Percentiles rank a stretch among this genome's conserved stretches.
Conservation (phyloP, 2,329 filamentous ascomycete species). For the Chaetothyriales sp. region DNA sequence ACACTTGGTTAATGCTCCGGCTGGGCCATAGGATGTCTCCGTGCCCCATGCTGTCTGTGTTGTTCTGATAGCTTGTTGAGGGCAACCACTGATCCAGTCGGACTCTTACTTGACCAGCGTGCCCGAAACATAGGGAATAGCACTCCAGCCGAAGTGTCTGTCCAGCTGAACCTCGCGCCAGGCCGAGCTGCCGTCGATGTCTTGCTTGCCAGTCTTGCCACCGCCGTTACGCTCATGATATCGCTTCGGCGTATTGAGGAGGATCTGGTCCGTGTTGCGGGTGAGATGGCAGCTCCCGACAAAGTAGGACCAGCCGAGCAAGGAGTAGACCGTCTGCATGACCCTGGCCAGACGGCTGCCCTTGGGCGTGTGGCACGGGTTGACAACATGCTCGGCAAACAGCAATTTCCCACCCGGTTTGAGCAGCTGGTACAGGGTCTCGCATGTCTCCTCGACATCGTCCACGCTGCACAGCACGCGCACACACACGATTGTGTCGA, state of each 20-base stretch:
- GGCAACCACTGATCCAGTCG: too few species aligned
- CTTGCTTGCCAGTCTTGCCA: too few species aligned
- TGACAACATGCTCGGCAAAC: constrained; percentile 41
- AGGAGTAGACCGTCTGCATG: constrained; percentile 32
- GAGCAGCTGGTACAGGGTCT: constrained; percentile 35
- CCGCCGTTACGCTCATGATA: neutral
- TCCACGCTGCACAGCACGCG: constrained; percentile 42
- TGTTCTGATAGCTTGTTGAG: too few species aligned
- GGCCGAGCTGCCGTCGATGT: too few species aligned
- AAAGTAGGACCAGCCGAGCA: constrained; percentile 37
- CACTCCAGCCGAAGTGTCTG: constrained; percentile 23
- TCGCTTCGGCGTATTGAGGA: constrained; percentile 23
- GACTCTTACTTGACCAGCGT: too few species aligned
- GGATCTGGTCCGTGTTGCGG: constrained; percentile 31
- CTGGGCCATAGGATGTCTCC: neutral
- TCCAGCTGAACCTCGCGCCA: constrained; percentile 32
- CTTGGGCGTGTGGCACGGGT: constrained; percentile 33
- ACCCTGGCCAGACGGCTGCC: constrained; percentile 31
- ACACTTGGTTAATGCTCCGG: neutral
- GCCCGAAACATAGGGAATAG: too few species aligned
- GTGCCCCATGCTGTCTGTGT: neutral
- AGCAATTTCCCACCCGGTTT: constrained; percentile 41
- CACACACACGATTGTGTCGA: constrained; percentile 41
- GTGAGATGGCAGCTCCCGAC: constrained; percentile 38
- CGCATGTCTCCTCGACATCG: constrained; percentile 29